Evolutionary conservation across 345 rosid genomes (phyloP), one percentile per base, ranked within the genome.

Genomic region (Corchorus capsularis): DNA sequence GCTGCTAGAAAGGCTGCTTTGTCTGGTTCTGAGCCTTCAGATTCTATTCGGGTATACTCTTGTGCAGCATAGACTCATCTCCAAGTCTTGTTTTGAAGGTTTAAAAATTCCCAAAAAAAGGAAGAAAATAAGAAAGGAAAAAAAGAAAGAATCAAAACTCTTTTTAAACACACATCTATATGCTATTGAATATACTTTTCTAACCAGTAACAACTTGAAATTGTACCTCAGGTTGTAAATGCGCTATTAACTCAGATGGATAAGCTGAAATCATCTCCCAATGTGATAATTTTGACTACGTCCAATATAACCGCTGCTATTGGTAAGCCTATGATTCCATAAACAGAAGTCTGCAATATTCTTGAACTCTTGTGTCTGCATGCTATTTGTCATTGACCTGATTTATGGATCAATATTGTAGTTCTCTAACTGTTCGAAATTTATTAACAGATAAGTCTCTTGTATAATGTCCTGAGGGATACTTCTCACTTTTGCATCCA

Each of bases 11-110:
- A 93, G 82, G 96, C 98, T 79, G 99, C 98, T 71, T 80, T 96
- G 82, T 96, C 97, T 76, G 98, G 98, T 72, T 96, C 99, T 50
- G 98, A 96, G 77, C 99, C 99, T 83, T 93, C 99, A 77, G 99
- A 96, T 89, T 93, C 99, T 37, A 93, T 96, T 72, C 85, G 99
- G 85, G 97, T 96, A 92, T 47, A 41, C 60, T 78, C 75, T 63
- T 39, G 54, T 50, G 6, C 66, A 45, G 27, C 41, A 49, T 63
- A 43, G 37, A 64, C 34, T 71, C 8, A 75, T 45, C 70, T n/a
- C 27, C 43, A 39, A 52, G 12, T 39, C 43, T 39, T 39, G 27
- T 39, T 39, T 39, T 39, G 43, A 39, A 39, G 6, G 6, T 39
- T 39, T 39, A 4, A 3, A 2, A 39, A 39, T 39, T 39, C 43